Conservation (phyloP, 129 eudicot species). For the Apium graveolens region DNA sequence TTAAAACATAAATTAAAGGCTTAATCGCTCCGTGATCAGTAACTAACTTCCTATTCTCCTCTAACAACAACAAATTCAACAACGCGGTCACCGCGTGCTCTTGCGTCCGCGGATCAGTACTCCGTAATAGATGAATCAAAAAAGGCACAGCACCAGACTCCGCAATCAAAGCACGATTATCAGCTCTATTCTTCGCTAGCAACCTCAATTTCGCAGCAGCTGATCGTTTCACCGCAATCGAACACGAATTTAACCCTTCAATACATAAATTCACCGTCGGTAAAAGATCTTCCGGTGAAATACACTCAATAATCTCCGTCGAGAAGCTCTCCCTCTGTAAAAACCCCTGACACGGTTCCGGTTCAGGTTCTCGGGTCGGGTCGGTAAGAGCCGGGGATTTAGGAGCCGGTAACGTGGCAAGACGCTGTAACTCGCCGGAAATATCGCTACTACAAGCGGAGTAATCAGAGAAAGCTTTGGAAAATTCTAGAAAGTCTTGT, state of each 20-base stretch:
- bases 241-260: conserved; percentile 49
- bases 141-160: conserved; percentile 79
- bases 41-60: conserved; percentile 42
- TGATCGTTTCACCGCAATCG: conserved; percentile 57
- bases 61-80: conserved; percentile 63
- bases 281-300: conserved; percentile 82
- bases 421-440: conserved; percentile 82
- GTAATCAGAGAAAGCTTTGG: conserved; percentile 62
- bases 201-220: conserved; percentile 79
- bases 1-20: conserved; percentile 64
- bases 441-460: conserved; percentile 73
- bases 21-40: conserved; percentile 53
- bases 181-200: conserved; percentile 78
- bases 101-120: conserved; percentile 75
- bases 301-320: conserved; percentile 70
- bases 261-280: conserved; percentile 81
- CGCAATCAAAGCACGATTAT: conserved; percentile 73
- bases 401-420: conserved; percentile 38
- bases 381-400: neutral
- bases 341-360: conserved; percentile 62
- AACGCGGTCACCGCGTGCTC: conserved; percentile 94
- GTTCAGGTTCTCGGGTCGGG: conserved; percentile 3
- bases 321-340: conserved; percentile 53
- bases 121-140: conserved; percentile 54
- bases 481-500: conserved; percentile 21